Base-by-base conservation (phyloP, 805 yeast species). In the Kurtzmaniella fragi region DNA sequence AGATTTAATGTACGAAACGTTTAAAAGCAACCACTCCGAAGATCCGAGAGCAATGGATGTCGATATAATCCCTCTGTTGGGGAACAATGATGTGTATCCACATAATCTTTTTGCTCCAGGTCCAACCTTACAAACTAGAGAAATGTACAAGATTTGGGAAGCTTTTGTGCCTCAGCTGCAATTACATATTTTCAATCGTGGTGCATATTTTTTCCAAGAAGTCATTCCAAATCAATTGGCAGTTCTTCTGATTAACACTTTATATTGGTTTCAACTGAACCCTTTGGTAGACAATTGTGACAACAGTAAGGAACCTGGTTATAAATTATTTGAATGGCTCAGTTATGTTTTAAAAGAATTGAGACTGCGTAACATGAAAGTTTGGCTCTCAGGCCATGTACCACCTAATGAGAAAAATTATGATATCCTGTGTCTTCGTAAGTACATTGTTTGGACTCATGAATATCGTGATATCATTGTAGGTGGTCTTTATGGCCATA, bases 51-150 rank as follows among this genome's bases (percentile, higher is more conserved):
- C 65, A 27, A 62, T 71, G 46, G 65, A 64, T 31, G 74, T 57
- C 10, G 60, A 54, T 28, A 67, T 84, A 10, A 64, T 87, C 25
- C 95, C 95, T 28, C 73, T 84, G 39, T 57, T 87, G 31, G 96
- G 96, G 2, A 87, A 87, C 55, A 87, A 87, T 54, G 95, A 88
- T 56, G 95, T 87, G 3, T 87, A 78, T 56, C 95, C 96, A 1
- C 96, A 87, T 62, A 87, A 87, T 54, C 64, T 87, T 56, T 84
- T 85, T 58, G 77, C 91, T 0, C 78, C 88, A 0, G 96, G 96
- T 0, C 95, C 96, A 12, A 84, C 95, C n/a, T 61, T 84, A 43
- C 95, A 86, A 57, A 87, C 95, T 0, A 67, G 93, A 52, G 90
- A 84, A 57, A 61, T 85, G 58, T 82, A 68, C 61, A 73, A 72